Base-by-base conservation (phyloP, 2,329 filamentous ascomycete genomes). In the Ophiostoma ulmi region DNA sequence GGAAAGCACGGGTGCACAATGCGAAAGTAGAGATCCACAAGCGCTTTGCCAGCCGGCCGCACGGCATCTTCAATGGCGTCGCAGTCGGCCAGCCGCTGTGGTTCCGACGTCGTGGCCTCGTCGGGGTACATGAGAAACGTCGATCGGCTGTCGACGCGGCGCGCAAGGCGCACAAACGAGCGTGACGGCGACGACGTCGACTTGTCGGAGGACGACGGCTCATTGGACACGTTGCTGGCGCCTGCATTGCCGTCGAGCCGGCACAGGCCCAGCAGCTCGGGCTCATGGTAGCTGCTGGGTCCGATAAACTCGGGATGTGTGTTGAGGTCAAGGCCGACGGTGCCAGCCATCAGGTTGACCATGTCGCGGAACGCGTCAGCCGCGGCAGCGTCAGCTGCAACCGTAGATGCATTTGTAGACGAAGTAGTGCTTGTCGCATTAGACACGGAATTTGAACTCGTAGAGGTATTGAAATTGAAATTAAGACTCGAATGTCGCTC, bases 1-100 rank as follows among this genome's bases (percentile, higher is more conserved):
- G 92, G 92, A 76, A 93, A 94, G 74, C 86, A 90, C 0, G 91
- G 91, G 78, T 95, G 92, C 38, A 95, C 89, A 72, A 91, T 86
- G 73, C 87, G 85, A 77, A 95, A 95, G 82, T 93, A 96, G 55
- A 95, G 82, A 75, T 93, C 90, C 75, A 96, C 86, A 71, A 97
- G 82, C 70, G 86, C 86, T 70, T 69, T 69, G 10, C 67, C 52
- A 3, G 65, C 67, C 3, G 52, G 67, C 35, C 67, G 48, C 14
- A 61, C 67, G 3, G 48, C 48, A 14, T 58, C 52, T 35, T 69
- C 67, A 10, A 69, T 61, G 48, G 67, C 52, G 91, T 75, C 90
- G 61, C 61, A 66, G 61, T 70, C 61, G 31, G 61, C 61, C 87
- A 70, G 36, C 17, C 61, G 69, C 72, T 85, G 83, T 41, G 81